Evolutionary conservation across 495 filamentous ascomycete species (phyloP).

Genomic region (Penicillium chermesinum): DNA sequence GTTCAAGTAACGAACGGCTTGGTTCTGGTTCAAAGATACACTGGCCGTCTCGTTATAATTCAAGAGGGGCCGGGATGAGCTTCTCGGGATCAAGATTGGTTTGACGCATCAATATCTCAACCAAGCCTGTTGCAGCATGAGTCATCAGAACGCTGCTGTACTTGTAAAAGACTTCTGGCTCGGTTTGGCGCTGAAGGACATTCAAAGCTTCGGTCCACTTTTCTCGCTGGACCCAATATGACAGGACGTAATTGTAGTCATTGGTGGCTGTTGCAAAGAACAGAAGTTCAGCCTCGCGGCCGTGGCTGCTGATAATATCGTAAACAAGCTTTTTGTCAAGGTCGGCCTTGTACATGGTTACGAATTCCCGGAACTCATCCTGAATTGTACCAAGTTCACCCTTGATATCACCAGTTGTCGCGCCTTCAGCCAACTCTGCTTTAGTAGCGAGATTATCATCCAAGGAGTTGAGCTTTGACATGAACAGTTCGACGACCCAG

Average conservation of each 20-base stretch:
- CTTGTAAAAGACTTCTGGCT: conserved; percentile 89
- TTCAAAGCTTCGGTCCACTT: conserved; percentile 85
- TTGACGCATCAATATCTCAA: conserved; percentile 93
- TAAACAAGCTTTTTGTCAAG: conserved; percentile 89
- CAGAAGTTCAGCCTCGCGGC: conserved; percentile 84
- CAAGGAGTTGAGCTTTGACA: conserved; percentile 91
- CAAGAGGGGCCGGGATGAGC: conserved; percentile 84
- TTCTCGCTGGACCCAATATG: conserved; percentile 96
- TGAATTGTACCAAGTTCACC: conserved; percentile 64
- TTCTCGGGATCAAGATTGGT: conserved; percentile 78
- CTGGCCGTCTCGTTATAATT: conserved; percentile 76
- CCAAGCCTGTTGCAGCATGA: conserved; percentile 72
- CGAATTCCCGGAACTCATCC: conserved; percentile 82
- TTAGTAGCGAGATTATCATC: conserved; percentile 92
- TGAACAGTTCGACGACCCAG: conserved; percentile 94
- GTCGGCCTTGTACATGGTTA: conserved; percentile 74
- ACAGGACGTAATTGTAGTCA: conserved; percentile 90
- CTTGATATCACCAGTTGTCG: conserved; percentile 62
- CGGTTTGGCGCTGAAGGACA: conserved; percentile 85
- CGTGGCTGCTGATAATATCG: conserved; percentile 93
- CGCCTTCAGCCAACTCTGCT: conserved; percentile 70
- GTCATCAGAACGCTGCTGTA: conserved; percentile 96
- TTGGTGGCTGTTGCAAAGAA: conserved; percentile 82
- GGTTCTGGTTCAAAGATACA: conserved; percentile 61
- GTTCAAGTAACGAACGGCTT: conserved; percentile 89